Base-by-base conservation (phyloP, 2,329 filamentous ascomycete species). In the Fusarium goolgardi region DNA sequence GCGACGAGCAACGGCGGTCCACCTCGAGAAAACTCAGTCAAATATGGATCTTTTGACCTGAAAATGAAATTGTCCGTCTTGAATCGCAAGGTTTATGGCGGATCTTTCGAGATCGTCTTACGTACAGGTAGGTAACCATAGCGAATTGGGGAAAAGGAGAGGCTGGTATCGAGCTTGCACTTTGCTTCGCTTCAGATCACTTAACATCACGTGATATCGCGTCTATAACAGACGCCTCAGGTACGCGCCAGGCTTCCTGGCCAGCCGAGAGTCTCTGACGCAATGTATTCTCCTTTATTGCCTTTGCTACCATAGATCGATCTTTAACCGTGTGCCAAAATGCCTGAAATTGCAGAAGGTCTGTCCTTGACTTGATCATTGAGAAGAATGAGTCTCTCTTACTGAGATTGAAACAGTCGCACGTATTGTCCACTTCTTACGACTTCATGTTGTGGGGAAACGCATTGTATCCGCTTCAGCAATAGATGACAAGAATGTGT, bases 341-440 rank as follows among this genome's bases (percentile, higher is more conserved):
- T 90, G 87, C 87, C 87, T 59, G 87, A 90, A 71, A 89, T 90
- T 54, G 86, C 86, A 41, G 87, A 90, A 81, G 84, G 86, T 85
- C 65, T 21, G 65, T 67, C 72, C 47, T 13, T 6, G 52, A 31
- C 54, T 58, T 43, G 20, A 55, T 21, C 44, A 37, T 50, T 51
- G 6, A 20, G 32, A 50, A 40, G 15, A 34, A 23, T 1, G 12
- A 52, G 23, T 12, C 27, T 12, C 31, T 29, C 20, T 52, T 25
- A 44, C 66, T 67, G 21, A 71, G 20, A 23, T 10, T 29, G 6
- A 34, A n/a, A 29, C 51, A 89, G 91, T 97, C 70, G 91, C 93
- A 21, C 91, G 94, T 43, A 88, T 95, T 69, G 93, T 96, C 50
- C 91, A 97, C 77, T 96, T 90, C 77, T 87, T 99, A 39, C 90